phyloP scores from a whole-genome alignment of 257 asterid species.

The Misopates orontium region DNA sequence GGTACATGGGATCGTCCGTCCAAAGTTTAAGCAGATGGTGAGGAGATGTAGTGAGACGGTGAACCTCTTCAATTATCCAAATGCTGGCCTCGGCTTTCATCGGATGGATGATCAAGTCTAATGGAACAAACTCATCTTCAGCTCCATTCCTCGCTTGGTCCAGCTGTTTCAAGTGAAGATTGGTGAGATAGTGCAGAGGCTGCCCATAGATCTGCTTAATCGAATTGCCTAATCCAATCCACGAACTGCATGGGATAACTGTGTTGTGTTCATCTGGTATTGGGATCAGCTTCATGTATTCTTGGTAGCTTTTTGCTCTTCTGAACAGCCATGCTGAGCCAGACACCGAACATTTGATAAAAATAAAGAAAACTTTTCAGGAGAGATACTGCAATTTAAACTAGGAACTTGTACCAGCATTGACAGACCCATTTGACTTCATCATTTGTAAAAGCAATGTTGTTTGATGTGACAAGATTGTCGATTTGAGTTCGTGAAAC shows the following conservation, averaged over 20 bases:
- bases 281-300: conserved; percentile 57
- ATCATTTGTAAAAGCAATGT: neutral
- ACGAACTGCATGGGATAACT: conserved; percentile 57
- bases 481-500: neutral
- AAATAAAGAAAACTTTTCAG: neutral
- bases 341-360: neutral
- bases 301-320: conserved; percentile 43
- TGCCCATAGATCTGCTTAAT: conserved; percentile 58
- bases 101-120: conserved; percentile 57
- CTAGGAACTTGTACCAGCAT: neutral
- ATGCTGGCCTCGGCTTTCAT: conserved; percentile 63
- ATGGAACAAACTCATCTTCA: conserved; percentile 39
- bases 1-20: conserved; percentile 47
- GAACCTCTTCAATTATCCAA: conserved; percentile 72
- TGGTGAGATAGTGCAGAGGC: conserved; percentile 86
- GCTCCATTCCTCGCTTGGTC: conserved; percentile 53
- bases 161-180: conserved; percentile 48
- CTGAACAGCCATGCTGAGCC: conserved; percentile 47
- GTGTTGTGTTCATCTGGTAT: conserved; percentile 53
- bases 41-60: conserved; percentile 55
- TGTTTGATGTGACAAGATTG: neutral
- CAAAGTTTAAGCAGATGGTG: conserved; percentile 52
- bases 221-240: conserved; percentile 69
- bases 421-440: neutral
- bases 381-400: neutral